phyloP scores from a whole-genome alignment of 495 filamentous ascomycete species.

The Penicillium paxilli region DNA sequence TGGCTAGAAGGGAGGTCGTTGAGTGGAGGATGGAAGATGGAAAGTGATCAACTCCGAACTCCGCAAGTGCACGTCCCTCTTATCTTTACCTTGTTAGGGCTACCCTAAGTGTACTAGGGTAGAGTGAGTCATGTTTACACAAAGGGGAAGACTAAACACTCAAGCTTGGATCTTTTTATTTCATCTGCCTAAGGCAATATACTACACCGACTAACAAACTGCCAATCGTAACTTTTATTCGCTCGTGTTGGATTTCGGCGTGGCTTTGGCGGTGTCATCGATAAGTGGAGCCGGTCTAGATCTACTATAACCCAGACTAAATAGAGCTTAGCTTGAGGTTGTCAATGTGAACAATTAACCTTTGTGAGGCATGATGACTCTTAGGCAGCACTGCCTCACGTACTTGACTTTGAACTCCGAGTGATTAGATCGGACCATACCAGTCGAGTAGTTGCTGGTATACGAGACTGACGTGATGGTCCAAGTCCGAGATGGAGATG shows the following conservation, averaged over 20 bases:
- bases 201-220: neutral
- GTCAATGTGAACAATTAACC: neutral
- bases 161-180: neutral
- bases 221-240: neutral
- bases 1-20: neutral
- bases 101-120: neutral
- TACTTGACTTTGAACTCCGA: neutral
- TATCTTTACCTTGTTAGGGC: no score
- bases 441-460: neutral
- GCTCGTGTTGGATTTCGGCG: neutral
- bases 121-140: neutral
- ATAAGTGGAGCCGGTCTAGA: neutral
- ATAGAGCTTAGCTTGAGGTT: neutral
- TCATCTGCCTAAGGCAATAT: neutral
- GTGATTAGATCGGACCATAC: neutral
- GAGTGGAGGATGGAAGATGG: neutral
- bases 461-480: neutral
- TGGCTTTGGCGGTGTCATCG: neutral
- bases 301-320: neutral
- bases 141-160: neutral
- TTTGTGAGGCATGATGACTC: neutral
- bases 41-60: neutral
- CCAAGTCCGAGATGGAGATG: neutral
- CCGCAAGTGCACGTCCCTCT: slow-evolving; percentile 1
- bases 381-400: slow-evolving; percentile 15